Conservation (phyloP, 345 rosid genomes). For the Nasturtium officinale region DNA sequence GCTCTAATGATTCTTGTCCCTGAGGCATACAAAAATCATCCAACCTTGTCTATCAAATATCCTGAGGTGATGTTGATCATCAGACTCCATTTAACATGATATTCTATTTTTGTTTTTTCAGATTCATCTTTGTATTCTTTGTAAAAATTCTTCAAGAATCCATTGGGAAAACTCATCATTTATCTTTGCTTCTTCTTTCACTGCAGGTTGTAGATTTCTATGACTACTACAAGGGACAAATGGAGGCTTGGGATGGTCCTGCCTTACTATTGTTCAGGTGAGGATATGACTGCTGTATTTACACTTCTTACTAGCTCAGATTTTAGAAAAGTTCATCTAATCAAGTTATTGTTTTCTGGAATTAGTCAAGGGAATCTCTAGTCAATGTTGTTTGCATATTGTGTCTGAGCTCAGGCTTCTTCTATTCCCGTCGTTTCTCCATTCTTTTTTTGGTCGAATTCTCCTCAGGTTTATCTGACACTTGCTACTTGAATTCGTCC, state of each 20-base stretch:
- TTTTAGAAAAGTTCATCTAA: neutral
- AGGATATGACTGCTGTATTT: neutral
- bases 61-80: slow-evolving; percentile 68
- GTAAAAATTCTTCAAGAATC: neutral
- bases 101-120: neutral
- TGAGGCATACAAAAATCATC: slow-evolving; percentile 98
- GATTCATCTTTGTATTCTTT: neutral
- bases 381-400: slow-evolving; percentile 27
- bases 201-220: slow-evolving; percentile 83
- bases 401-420: slow-evolving; percentile 35
- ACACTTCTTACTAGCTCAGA: neutral
- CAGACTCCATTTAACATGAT: neutral
- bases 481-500: slow-evolving; percentile 47
- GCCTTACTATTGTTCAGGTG: slow-evolving; percentile 97
- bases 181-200: neutral
- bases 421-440: slow-evolving; percentile 32
- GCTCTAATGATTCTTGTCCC: slow-evolving; percentile 98
- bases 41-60: slow-evolving; percentile 78
- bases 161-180: neutral
- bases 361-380: slow-evolving; percentile 10
- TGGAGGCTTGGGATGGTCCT: slow-evolving; percentile 99
- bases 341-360: neutral
- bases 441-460: slow-evolving; percentile 18
- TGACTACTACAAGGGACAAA: slow-evolving; percentile 98
- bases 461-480: slow-evolving; percentile 45